Base-by-base conservation (phyloP, 2,329 filamentous ascomycete genomes). In the Tympanopsis confertula region DNA sequence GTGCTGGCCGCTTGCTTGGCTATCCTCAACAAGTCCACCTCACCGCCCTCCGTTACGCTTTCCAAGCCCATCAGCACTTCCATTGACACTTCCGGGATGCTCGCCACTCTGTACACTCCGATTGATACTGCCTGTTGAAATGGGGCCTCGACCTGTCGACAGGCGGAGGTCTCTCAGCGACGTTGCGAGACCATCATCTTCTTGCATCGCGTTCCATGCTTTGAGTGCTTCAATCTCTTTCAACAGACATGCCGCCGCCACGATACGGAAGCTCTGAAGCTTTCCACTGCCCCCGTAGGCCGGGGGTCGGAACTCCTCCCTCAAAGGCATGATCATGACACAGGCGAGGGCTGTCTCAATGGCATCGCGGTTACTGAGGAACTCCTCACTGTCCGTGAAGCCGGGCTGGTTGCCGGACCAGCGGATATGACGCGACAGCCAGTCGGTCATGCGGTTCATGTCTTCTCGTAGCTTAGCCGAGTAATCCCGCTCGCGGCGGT, bases 391-490 rank as follows among this genome's bases (percentile, higher is more conserved):
- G 22, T 26, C 22, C n/a, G 22, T 26, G 22, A 10, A 7, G n/a
- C 22, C 22, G 22, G 7, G 7, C 7, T n/a, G 7, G 22, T 26
- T n/a, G n/a, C 22, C 22, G n/a, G n/a, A 7, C 7, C n/a, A 10
- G 22, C 22, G 22, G 22, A 26, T 26, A 7, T n/a, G 22, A 26
- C 22, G 22, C 22, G 22, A 10, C 22, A 26, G 22, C 22, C 22
- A 26, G 22, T 26, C 22, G 22, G 22, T 26, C 7, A 10, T 26
- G 7, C 22, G 22, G 22, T 7, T 26, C 7, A 26, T 26, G 7
- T 26, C 22, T n/a, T 65, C 62, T 30, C 60, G 65, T 46, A 69
- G 55, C 13, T 48, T 55, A 2, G 49, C 50, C 2, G 63, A 65
- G 4, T 50, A 44, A 17, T 67, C 63, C n/a, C 54, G 57, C 39